phyloP scores from a whole-genome alignment of 2,329 filamentous ascomycete species.

The Phoma sp. region DNA sequence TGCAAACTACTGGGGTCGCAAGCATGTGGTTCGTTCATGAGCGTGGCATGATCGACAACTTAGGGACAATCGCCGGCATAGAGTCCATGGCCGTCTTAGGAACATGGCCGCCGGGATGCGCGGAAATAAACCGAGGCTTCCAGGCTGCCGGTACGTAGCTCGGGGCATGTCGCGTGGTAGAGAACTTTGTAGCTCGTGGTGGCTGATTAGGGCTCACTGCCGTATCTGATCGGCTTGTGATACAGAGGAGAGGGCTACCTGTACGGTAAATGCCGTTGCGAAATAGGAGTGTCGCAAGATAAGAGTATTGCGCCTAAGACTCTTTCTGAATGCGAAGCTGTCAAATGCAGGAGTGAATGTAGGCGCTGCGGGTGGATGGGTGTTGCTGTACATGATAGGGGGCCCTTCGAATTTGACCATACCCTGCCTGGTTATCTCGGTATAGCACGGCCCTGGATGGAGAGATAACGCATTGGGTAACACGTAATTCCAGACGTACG shows the following conservation, averaged over 20 bases:
- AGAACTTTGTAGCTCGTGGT: no score
- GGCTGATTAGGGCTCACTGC: no score
- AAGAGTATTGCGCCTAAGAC: no score
- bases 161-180: neutral
- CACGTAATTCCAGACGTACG: slow-evolving; percentile 22
- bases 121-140: neutral
- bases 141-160: neutral
- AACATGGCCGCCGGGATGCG: neutral
- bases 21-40: neutral
- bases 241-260: neutral
- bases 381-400: slow-evolving; percentile 6
- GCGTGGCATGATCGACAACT: slow-evolving; percentile 6
- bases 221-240: neutral
- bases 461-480: slow-evolving; percentile 27
- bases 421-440: slow-evolving; percentile 9
- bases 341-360: slow-evolving; percentile 1
- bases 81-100: no score
- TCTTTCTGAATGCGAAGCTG: neutral
- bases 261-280: slow-evolving; percentile 1
- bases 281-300: neutral
- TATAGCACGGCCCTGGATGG: slow-evolving; percentile 7
- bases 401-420: slow-evolving; percentile 6
- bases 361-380: slow-evolving; percentile 5
- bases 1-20: neutral
- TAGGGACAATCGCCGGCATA: slow-evolving; percentile 3